Conservation (phyloP, 257 asterid genomes). For the Nicotiana tomentosiformis region DNA sequence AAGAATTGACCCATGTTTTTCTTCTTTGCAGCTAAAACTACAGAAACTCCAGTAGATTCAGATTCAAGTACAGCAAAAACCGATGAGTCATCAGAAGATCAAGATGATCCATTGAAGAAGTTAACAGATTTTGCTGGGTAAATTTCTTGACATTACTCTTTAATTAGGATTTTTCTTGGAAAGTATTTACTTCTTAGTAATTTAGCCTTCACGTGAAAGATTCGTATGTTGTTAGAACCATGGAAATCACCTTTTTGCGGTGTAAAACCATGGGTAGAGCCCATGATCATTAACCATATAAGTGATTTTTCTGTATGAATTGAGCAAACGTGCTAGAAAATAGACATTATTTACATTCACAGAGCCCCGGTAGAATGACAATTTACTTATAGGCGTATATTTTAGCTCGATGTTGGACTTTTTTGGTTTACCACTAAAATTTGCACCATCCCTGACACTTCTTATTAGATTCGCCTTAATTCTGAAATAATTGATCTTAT, state of each 20-base stretch:
- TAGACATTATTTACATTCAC: neutral
- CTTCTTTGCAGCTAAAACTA: slow-evolving; percentile 42
- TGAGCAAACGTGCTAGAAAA: neutral
- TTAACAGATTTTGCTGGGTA: slow-evolving; percentile 88
- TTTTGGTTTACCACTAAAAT: neutral
- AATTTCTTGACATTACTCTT: slow-evolving; percentile 9
- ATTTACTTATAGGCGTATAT: neutral
- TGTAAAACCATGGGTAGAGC: neutral
- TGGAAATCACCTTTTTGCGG: neutral
- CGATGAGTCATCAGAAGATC: slow-evolving; percentile 47
- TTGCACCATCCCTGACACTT: neutral
- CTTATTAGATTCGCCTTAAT: neutral
- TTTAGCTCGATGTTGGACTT: neutral
- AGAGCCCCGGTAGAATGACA: neutral
- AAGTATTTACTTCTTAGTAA: neutral
- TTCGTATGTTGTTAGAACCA: neutral
- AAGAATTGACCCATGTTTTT: neutral
- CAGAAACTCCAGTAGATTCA: slow-evolving; percentile 35
- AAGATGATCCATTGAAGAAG: slow-evolving; percentile 59
- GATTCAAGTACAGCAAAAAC: slow-evolving; percentile 30
- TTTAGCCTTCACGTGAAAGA: neutral
- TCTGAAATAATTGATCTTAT: neutral
- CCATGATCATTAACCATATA: neutral
- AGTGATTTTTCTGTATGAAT: neutral
- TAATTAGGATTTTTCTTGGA: neutral